Evolutionary conservation across 163 green algal species (phyloP).

Genomic region (Volvox carteri): DNA sequence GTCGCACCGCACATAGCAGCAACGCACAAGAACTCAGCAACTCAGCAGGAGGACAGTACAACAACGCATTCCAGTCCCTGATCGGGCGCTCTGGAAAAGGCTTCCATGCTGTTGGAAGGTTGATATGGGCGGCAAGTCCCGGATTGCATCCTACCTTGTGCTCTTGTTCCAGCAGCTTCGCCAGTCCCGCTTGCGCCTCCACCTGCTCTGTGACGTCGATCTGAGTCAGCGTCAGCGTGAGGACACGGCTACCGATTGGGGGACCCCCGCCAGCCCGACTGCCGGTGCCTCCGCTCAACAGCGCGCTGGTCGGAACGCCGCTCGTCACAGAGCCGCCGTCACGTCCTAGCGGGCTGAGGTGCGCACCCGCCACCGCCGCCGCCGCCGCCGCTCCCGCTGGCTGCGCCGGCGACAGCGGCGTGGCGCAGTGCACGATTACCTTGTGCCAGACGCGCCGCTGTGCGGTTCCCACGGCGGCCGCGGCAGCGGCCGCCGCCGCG

Average conservation of each 20-base stretch:
- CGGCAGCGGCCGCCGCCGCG: not conserved
- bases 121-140: too few relatives aligned
- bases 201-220: conserved; percentile 29
- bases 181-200: conserved; percentile 15
- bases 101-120: too few relatives aligned
- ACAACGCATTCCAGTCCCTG: too few relatives aligned
- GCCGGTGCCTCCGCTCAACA: not conserved
- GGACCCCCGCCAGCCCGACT: not conserved
- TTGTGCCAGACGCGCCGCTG: conserved; percentile 8
- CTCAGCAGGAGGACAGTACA: too few relatives aligned
- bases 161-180: conserved; percentile 31
- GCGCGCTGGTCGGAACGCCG: not conserved
- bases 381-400: not conserved
- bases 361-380: not conserved
- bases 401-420: not conserved
- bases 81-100: too few relatives aligned
- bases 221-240: conserved; percentile 28
- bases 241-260: not conserved
- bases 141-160: conserved; percentile 38
- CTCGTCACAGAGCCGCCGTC: not conserved
- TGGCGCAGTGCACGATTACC: not conserved
- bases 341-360: not conserved
- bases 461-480: not conserved
- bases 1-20: too few relatives aligned
- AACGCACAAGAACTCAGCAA: too few relatives aligned